Evolutionary conservation across 345 rosid species (phyloP).

Genomic region (Eucalyptus decipiens): DNA sequence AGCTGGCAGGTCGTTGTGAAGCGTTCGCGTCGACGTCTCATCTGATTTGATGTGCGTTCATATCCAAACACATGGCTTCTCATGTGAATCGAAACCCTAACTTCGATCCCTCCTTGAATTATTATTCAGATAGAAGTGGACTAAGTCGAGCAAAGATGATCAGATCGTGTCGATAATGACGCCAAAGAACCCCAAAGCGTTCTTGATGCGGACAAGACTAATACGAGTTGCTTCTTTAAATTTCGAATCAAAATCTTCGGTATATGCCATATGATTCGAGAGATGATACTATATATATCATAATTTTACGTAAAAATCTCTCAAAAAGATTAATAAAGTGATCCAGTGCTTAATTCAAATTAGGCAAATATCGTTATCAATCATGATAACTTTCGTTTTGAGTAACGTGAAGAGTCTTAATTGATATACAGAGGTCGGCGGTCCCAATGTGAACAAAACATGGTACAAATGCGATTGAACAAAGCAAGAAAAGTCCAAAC

Average conservation of each 20-base stretch:
- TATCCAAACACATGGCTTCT: not conserved
- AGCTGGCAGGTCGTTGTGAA: not conserved
- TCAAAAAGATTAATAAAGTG: not conserved
- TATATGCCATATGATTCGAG: not conserved
- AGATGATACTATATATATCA: not conserved
- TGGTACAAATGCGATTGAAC: not conserved
- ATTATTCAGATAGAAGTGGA: not conserved
- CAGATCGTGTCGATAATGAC: not conserved
- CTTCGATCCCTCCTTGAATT: not conserved
- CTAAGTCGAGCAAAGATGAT: not conserved
- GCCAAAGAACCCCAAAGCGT: not conserved
- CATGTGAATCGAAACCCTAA: not conserved
- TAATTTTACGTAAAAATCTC: not conserved
- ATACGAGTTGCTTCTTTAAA: not conserved
- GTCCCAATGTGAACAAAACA: not conserved
- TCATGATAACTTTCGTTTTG: accelerated
- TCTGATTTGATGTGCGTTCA: not conserved
- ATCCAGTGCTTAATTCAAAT: not conserved
- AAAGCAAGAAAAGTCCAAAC: not conserved
- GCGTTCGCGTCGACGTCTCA: not conserved
- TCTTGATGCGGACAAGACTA: not conserved
- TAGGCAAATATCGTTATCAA: not conserved
- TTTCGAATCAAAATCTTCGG: accelerated
- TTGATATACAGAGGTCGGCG: not conserved
- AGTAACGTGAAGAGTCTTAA: not conserved